These are phyloP conservation scores for Fusarium keratoplasticum DNA, from an alignment of 2,329 filamentous ascomycete species.

Conservation along the genomic window DNA sequence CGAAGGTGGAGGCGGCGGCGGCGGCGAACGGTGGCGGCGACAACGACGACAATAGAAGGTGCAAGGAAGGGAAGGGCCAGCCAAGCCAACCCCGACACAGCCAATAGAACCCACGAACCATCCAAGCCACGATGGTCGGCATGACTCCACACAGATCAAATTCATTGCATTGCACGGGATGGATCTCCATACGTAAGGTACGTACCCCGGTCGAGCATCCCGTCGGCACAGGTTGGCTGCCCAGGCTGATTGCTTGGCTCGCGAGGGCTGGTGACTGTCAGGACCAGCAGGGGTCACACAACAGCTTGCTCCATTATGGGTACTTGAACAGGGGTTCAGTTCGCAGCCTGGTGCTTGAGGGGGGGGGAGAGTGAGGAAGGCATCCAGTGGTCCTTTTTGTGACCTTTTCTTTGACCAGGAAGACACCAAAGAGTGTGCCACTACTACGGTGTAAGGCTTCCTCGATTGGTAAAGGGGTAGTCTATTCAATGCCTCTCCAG, in stretches of 20 bases:
- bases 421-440: constrained; percentile 6
- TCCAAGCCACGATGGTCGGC: constrained; percentile 4
- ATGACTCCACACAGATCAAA: constrained; percentile 16
- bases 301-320: background rate
- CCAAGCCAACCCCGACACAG: constrained; percentile 1
- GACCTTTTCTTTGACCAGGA: background rate
- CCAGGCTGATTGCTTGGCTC: constrained; percentile 16
- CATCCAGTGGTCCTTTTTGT: constrained; percentile 15
- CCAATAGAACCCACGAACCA: constrained; percentile 14
- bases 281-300: background rate
- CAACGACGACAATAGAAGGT: constrained; percentile 27
- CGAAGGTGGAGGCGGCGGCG: constrained; percentile 14
- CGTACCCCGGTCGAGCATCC: constrained; percentile 22
- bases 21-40: constrained; percentile 29
- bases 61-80: constrained; percentile 15
- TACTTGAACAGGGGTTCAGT: background rate
- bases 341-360: constrained; percentile 16
- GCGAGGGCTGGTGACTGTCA: constrained; percentile 15
- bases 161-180: constrained; percentile 18
- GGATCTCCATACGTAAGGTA: constrained; percentile 33
- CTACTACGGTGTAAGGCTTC: background rate
- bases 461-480: constrained; percentile 4
- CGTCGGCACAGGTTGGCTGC: constrained; percentile 20
- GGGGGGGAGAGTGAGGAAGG: constrained; percentile 23
- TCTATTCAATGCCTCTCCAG: background rate